Evolutionary conservation across 1,139 yeast genomes (phyloP), one percentile per base, ranked within the genome.

Genomic region (Pichia sp.): DNA sequence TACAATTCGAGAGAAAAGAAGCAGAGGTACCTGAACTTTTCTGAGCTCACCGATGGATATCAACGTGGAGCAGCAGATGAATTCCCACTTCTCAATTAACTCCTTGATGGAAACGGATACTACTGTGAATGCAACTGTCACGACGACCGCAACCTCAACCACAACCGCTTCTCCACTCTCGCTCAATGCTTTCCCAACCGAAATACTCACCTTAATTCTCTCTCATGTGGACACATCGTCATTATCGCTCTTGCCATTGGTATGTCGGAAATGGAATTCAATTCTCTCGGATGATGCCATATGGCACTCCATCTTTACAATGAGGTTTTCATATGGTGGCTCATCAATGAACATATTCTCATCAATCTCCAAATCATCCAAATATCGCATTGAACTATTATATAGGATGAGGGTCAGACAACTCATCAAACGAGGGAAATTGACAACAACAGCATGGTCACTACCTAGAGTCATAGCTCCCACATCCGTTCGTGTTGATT

Each of bases 301-400:
- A 6, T 80, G 88, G 88, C 67, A 67, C 49, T 67, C 66, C 37
- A 65, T 80, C 16, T 77, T 80, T 48, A 56, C 60, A 19, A 50
- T 63, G 19, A 64, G 64, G 37, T 72, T 72, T 45, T 64, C 69
- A 3, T 66, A 69, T 0, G 32, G 33, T 18, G 31, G 32, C 5
- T n/a, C n/a, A n/a, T n/a, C n/a, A n/a, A n/a, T n/a, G n/a, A 33
- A 22, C n/a, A 32, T 32, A 4, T 80, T 81, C 52, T 77, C 86
- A 3, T 68, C 81, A 1, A 59, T 73, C n/a, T 64, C 81, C 1
- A 61, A 69, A 22, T 69, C 80, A 1, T 48, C 47, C n/a, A 58
- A 58, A 31, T 80, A 77, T 72, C 66, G 74, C 48, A 59, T 60
- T 22, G 91, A 81, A 53, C 67, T 75, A 47, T 63, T 73, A 30